Evolutionary conservation across 108 stramenopile genomes (phyloP).

Genomic region (Nitzschia putrida): DNA sequence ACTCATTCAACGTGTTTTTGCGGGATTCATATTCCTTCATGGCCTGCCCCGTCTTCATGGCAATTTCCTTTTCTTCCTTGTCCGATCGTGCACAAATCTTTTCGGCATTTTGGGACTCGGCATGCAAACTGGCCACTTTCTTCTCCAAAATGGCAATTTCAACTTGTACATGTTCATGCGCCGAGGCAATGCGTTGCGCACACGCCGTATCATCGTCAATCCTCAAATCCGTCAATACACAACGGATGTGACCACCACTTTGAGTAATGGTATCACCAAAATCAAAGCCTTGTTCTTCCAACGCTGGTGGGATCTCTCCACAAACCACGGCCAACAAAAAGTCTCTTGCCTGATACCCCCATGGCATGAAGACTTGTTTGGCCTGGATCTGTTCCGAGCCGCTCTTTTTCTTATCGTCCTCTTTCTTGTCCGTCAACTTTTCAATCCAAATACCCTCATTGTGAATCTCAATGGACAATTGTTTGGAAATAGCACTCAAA

Average conservation of each 20-base stretch:
- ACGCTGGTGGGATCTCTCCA: slow-evolving; percentile 61
- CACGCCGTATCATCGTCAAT: slow-evolving; percentile 63
- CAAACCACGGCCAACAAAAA: slow-evolving; percentile 60
- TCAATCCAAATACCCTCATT: slow-evolving; percentile 79
- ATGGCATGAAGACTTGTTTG: slow-evolving; percentile 57
- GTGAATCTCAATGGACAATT: slow-evolving; percentile 74
- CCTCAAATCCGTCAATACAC: slow-evolving; percentile 69
- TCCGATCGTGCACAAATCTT: slow-evolving; percentile 7
- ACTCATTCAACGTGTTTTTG: slow-evolving; percentile 23
- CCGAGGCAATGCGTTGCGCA: slow-evolving; percentile 44
- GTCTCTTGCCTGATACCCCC: slow-evolving; percentile 53
- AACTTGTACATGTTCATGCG: slow-evolving; percentile 36
- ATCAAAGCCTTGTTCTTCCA: slow-evolving; percentile 39
- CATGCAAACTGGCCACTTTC: slow-evolving; percentile 13
- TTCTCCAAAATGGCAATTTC: slow-evolving; percentile 36
- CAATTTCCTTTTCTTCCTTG: slow-evolving; percentile 38
- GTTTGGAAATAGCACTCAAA: slow-evolving; percentile 52
- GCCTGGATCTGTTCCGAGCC: slow-evolving; percentile 6
- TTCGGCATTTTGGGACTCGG: slow-evolving; percentile 22
- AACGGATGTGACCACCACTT: slow-evolving; percentile 64
- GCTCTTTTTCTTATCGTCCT: slow-evolving; percentile 22
- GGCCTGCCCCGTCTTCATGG: slow-evolving; percentile 32
- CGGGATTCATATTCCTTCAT: slow-evolving; percentile 30
- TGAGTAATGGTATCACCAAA: slow-evolving; percentile 37
- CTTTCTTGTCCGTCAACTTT: slow-evolving; percentile 24